Evolutionary conservation across 352 stramenopile genomes (phyloP), one percentile per base, ranked within the genome.

Genomic region (Phytophthora cactorum): DNA sequence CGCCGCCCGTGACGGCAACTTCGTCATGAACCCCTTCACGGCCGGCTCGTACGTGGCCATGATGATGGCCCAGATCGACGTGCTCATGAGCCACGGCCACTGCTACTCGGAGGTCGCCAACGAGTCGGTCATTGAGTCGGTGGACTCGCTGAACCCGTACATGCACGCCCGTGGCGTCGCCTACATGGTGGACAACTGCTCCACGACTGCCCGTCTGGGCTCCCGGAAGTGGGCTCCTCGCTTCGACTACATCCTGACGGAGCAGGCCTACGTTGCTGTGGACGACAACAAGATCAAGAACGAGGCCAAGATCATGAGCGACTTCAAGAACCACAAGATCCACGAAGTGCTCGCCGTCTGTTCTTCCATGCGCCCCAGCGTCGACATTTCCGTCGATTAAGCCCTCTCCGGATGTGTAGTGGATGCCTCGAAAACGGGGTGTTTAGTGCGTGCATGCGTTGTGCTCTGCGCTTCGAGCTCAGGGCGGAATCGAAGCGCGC

Each of bases 171-270:
- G 96, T 54, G 96, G 97, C 39, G 95, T 99, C 59, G 90, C 97
- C 32, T 99, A 99, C 87, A 99, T 99, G 97, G 97, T 99, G 59
- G 97, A 99, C 86, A 99, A 99, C 84, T 99, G 97, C 90, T 99
- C 96, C n/a, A 98, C 97, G 72, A 99, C 97, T 47, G 97, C 97
- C 27, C 97, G 98, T 85, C 96, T 98, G 34, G 97, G 97, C 72
- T 98, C 93, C 45, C 86, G 97, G 63, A 99, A 99, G 86, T 99
- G 97, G 97, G 97, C 96, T 28, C 97, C 97, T 59, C 90, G 96
- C 74, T 99, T 99, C 79, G 96, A 99, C 84, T 99, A 99, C 91
- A 97, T 99, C 71, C 83, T 99, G 63, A 98, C 98, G 59, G 96
- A 99, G 79, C 88, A 99, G 72, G 97, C 96, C 27, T 99, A 97